Evolutionary conservation across 441 rosid species (phyloP), one percentile per base, ranked within the genome.

Genomic region (Brassica balearica): DNA sequence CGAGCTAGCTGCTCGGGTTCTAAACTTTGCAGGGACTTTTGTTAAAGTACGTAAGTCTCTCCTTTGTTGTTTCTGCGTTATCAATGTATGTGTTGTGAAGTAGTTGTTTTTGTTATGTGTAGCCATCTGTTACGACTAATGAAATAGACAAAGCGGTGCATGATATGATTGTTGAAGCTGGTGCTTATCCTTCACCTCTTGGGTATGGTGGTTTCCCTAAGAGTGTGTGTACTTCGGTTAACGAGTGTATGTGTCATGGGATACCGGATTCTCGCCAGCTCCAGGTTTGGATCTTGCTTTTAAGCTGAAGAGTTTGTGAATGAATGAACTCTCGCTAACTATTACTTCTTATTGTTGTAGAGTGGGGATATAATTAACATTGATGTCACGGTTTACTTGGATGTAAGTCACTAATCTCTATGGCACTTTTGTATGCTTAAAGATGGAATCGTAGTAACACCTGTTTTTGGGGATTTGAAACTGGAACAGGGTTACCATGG

Each of bases 141-240:
- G 91, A 95, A 85, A 95, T 92, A 68, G 97, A 95, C 81, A 89
- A 86, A 83, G 98, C 93, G 10, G 97, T 95, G 71, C 96, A 90
- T 72, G 74, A 89, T 74, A 91, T 92, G 98, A 91, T 92, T 20
- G 87, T 91, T 55, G 93, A 91, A 73, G 93, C 94, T 8, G 98
- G 96, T 79, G 97, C 96, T 82, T 95, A 95, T 84, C 98, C 98
- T 82, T 95, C 97, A 12, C 98, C 97, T 81, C 97, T 95, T 83
- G 98, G 97, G 48, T 91, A 95, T 76, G 98, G 97, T 36, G 92
- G 94, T 22, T 95, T 95, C 77, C 98, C 97, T 1, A 91, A 95
- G 75, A 92, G 97, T 77, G 96, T 92, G 0, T 95, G 97, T 71
- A 92, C 97, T 58, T 95, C 98, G 1, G 96, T 95, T 65, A 92